Evolutionary conservation across 805 yeast genomes (phyloP).

Genomic region (Ogataea corticis): DNA sequence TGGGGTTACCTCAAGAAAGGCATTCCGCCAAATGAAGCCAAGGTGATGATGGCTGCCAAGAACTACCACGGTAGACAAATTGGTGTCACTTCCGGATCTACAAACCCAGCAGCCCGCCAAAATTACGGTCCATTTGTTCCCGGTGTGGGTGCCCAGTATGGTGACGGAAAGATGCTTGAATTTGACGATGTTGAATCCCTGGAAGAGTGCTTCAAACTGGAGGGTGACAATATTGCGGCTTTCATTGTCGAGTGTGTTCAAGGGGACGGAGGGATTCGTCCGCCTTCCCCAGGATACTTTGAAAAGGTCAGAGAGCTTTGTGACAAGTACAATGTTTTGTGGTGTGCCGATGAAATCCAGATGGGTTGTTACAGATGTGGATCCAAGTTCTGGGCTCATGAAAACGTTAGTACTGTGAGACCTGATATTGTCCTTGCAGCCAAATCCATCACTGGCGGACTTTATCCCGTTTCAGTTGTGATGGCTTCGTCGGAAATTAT

Average conservation of each 20-base stretch:
- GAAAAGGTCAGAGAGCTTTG: constrained; percentile 36
- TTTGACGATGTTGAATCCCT: constrained; percentile 31
- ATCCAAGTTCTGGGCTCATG: constrained; percentile 35
- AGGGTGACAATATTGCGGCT: constrained; percentile 37
- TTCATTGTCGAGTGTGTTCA: constrained; percentile 40
- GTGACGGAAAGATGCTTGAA: constrained; percentile 29
- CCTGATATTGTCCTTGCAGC: constrained; percentile 32
- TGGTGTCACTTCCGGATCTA: constrained; percentile 41
- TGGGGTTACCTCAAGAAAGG: constrained; percentile 34
- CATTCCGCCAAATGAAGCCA: constrained; percentile 27
- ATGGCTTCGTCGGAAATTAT: constrained; percentile 24
- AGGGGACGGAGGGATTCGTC: constrained; percentile 41
- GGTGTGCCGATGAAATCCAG: constrained; percentile 40
- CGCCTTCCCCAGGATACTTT: constrained; percentile 36
- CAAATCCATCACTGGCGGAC: constrained; percentile 32
- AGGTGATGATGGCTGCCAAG: constrained; percentile 34
- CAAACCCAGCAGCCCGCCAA: constrained; percentile 33
- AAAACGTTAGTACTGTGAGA: constrained; percentile 30
- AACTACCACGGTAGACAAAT: constrained; percentile 43
- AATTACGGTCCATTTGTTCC: constrained; percentile 36
- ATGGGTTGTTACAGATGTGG: constrained; percentile 39
- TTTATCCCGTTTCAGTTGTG: constrained; percentile 29
- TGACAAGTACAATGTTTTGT: constrained; percentile 31
- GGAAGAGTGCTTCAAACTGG: constrained; percentile 27
- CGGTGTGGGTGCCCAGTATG: constrained; percentile 33